Base-by-base conservation (phyloP, 1,284 basidiomycete genomes). In the Grifola frondosa region DNA sequence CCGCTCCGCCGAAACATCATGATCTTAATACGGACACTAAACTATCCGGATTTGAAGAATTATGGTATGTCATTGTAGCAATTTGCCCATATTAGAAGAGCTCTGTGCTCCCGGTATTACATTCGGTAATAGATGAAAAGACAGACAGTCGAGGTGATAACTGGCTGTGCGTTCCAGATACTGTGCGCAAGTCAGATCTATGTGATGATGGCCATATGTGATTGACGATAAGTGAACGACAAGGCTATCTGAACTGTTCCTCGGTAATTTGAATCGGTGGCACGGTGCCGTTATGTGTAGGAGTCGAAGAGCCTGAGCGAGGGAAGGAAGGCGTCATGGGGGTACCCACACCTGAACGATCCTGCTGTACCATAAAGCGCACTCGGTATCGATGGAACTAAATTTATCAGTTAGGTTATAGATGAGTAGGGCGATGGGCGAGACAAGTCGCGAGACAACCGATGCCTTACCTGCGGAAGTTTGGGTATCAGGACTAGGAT, bases 401-500 rank as follows among this genome's bases (percentile, higher is more conserved):
- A 17, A 24, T 19, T 3, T 15, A 21, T 12, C 11, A 17, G 39
- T 43, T 23, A 51, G 48, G 5, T 26, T 38, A 36, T 30, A 44
- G 45, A 31, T 6, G 34, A 31, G n/a, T 40, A 44, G 38, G 34
- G 13, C 11, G 35, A 26, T 31, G 30, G 35, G 16, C 13, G 42
- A 22, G 32, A 23, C 10, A 38, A 30, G 26, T 32, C 22, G 28
- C 7, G 15, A 42, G 22, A 15, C 24, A 20, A 34, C 22, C 28
- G 29, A 24, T 29, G 47, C 65, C 46, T 44, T 64, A 91, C 88
- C 70, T 89, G 81, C 33, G 96, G 96, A n/a, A 99, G 77, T 69
- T 99, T 99, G 33, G 97, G 95, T 58, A 98, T 86, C 37, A 99
- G 80, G 41, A 92, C 84, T 40, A 92, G 71, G 25, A 96, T 71